phyloP scores from a whole-genome alignment of 1,284 basidiomycete species.

The Lignosus rhinocerotis region DNA sequence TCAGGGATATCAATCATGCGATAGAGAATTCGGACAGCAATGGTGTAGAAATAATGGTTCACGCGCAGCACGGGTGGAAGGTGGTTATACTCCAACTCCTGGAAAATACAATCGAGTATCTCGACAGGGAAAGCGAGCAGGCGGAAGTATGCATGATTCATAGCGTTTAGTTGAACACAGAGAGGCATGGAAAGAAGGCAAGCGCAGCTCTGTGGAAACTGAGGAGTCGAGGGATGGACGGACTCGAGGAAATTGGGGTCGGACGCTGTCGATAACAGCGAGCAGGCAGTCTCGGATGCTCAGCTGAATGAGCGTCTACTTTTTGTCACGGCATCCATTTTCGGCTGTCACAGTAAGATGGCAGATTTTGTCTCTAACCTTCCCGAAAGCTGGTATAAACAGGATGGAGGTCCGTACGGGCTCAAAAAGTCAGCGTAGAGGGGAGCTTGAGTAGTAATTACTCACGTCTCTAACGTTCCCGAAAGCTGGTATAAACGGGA shows the following conservation, averaged over 20 bases:
- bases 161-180: background rate
- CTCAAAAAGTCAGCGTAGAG: too few relatives aligned
- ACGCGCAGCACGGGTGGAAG: slow-evolving; percentile 31
- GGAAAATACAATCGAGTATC: slow-evolving; percentile 47
- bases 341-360: background rate
- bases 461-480: too few relatives aligned
- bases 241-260: background rate
- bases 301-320: background rate
- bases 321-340: background rate
- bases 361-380: too few relatives aligned
- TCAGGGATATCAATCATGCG: slow-evolving; percentile 38
- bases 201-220: background rate
- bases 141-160: slow-evolving; percentile 8
- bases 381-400: too few relatives aligned
- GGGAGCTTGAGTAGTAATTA: too few relatives aligned
- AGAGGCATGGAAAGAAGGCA: background rate
- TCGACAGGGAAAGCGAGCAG: slow-evolving; percentile 46
- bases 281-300: background rate
- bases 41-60: slow-evolving; percentile 40
- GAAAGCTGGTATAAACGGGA: too few relatives aligned
- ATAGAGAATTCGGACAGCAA: slow-evolving; percentile 48
- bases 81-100: slow-evolving; percentile 32
- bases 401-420: too few relatives aligned
- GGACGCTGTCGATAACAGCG: background rate
- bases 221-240: background rate